Evolutionary conservation across 257 asterid genomes (phyloP).

Genomic region (Solanum bulbocastanum): DNA sequence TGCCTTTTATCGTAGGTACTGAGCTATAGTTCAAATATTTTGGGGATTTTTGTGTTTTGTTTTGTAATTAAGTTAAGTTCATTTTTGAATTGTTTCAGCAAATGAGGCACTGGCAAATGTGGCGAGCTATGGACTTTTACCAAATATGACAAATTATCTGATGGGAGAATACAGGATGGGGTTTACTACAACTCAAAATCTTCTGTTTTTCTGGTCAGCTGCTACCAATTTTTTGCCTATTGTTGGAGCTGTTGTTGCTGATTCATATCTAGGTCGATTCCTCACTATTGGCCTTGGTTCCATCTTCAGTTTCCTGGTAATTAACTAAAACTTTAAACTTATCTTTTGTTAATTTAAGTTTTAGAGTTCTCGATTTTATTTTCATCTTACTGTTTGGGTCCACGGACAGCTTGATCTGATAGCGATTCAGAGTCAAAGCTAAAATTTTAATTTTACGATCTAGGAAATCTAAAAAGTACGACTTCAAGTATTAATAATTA

Average conservation of each 20-base stretch:
- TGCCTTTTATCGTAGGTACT: conserved; percentile 65
- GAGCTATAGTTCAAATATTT: not conserved
- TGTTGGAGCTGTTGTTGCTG: conserved; percentile 26
- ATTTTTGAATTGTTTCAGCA: conserved; percentile 19
- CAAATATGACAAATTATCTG: conserved; percentile 53
- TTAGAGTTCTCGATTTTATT: not conserved
- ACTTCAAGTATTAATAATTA: not conserved
- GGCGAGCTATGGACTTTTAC: conserved; percentile 47
- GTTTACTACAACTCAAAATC: conserved; percentile 20
- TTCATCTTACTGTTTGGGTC: not conserved
- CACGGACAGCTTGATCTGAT: not conserved
- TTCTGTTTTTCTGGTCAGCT: conserved; percentile 49
- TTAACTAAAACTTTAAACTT: no score
- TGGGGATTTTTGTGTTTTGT: no score
- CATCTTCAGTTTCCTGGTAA: not conserved
- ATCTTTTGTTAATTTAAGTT: not conserved
- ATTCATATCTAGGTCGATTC: conserved; percentile 60
- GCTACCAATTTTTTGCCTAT: conserved; percentile 55
- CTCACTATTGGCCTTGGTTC: not conserved
- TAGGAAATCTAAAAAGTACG: not conserved
- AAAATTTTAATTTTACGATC: not conserved
- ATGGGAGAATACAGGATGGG: conserved; percentile 38
- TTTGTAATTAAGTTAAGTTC: not conserved
- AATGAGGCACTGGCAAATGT: conserved; percentile 56
- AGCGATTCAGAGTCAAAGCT: no score